Percentiles rank a stretch among this genome's conserved stretches.
phyloP scores from a whole-genome alignment of 768 basidiomycete genomes.

The Phylloporus arenicola region DNA sequence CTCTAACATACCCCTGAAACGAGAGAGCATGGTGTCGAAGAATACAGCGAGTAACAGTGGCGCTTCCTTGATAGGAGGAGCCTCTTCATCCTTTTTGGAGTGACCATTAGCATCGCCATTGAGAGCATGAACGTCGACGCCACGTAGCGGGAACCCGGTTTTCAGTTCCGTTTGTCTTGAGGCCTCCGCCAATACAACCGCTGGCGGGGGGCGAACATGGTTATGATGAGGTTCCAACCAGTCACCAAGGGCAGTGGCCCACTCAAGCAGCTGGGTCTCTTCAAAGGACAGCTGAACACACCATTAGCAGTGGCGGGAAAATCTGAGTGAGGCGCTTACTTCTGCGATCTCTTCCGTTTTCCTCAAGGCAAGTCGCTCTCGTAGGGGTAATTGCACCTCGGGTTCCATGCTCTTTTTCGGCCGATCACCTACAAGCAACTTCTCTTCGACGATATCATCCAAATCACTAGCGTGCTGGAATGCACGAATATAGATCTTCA shows the following conservation, averaged over 20 bases:
- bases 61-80: conserved; percentile 57
- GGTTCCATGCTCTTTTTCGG: conserved; percentile 57
- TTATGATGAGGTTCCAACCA: conserved; percentile 80
- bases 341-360: conserved; percentile 50
- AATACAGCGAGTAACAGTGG: conserved; percentile 49
- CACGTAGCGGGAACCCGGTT: conserved; percentile 62
- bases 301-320: conserved; percentile 5
- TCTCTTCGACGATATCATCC: conserved; percentile 76
- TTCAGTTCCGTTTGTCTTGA: conserved; percentile 68
- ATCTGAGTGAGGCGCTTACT: conserved; percentile 29
- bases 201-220: conserved; percentile 63
- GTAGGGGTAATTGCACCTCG: conserved; percentile 46
- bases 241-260: conserved; percentile 54
- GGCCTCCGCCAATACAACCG: conserved; percentile 68
- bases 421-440: conserved; percentile 73
- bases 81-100: conserved; percentile 66
- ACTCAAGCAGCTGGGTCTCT: conserved; percentile 54
- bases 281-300: conserved; percentile 56
- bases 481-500: conserved; percentile 72
- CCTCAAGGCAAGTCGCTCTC: conserved; percentile 50
- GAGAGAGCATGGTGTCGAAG: conserved; percentile 57
- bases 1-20: conserved; percentile 43
- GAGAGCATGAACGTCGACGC: conserved; percentile 42
- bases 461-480: conserved; percentile 77
- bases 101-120: conserved; percentile 36